A percentile compares a stretch with the other conserved stretches of the same genome.
Conservation (phyloP, 2,329 filamentous ascomycete species). For the Knufia fluminis region DNA sequence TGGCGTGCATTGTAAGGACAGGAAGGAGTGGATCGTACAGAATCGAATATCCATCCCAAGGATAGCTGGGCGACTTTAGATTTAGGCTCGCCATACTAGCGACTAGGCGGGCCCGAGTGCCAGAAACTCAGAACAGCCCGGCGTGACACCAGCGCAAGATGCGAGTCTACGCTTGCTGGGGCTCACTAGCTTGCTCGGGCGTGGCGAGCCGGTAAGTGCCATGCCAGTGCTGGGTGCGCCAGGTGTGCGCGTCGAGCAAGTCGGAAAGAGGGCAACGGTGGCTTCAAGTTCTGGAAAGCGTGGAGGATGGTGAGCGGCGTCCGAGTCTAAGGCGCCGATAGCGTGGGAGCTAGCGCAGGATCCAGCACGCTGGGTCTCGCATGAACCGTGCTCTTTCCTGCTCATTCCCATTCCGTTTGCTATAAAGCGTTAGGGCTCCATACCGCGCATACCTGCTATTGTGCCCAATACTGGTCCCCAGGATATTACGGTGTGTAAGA, state of each 20-base stretch:
- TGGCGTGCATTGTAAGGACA: conserved; percentile 21
- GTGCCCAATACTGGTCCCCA: too few species aligned
- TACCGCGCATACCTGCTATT: background rate
- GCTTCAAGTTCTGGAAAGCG: conserved; percentile 16
- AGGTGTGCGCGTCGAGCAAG: conserved; percentile 9
- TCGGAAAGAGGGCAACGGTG: conserved; percentile 9
- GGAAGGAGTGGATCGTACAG: conserved; percentile 10
- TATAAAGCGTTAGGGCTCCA: background rate
- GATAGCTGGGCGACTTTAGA: conserved; percentile 3
- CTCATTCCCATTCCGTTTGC: background rate
- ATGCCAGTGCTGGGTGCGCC: too few species aligned
- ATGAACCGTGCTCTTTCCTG: conserved; percentile 1
- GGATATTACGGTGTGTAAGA: too few species aligned
- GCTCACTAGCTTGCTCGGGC: conserved; percentile 8
- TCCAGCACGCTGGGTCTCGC: conserved; percentile 5
- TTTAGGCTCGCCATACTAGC: conserved; percentile 5
- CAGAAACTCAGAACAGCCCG: conserved; percentile 3
- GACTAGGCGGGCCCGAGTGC: background rate
- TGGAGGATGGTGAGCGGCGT: conserved; percentile 4
- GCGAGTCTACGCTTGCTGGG: conserved; percentile 12
- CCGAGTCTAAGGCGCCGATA: conserved; percentile 6
- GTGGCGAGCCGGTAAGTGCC: conserved; percentile 18
- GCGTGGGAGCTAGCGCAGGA: conserved; percentile 5
- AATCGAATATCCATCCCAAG: background rate
- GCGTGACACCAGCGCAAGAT: background rate